Conservation (phyloP, 2,329 filamentous ascomycete genomes). For the Cladosporium sp. region DNA sequence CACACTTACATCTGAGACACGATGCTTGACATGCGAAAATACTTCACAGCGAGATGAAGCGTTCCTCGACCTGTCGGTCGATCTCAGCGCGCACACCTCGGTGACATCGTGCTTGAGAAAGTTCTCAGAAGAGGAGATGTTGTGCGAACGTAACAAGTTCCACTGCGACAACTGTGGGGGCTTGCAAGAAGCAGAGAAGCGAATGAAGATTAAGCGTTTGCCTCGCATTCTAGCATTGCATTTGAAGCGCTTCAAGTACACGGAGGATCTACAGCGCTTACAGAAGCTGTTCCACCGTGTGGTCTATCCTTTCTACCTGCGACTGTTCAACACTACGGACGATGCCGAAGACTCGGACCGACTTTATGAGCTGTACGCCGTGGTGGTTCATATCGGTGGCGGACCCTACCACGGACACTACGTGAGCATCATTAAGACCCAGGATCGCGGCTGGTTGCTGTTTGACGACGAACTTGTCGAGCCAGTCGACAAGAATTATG, state of each 20-base stretch:
- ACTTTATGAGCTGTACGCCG: constrained; percentile 93
- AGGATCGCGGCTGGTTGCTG: constrained; percentile 90
- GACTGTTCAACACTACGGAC: constrained; percentile 96
- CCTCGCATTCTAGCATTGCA: constrained; percentile 90
- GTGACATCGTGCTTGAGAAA: constrained; percentile 94
- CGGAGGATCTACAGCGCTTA: constrained; percentile 86
- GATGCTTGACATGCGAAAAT: constrained; percentile 94
- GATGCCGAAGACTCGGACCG: constrained; percentile 91
- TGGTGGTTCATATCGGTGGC: constrained; percentile 94
- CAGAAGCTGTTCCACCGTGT: constrained; percentile 97
- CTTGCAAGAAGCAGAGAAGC: constrained; percentile 94
- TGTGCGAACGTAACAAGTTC: constrained; percentile 98
- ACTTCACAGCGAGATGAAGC: constrained; percentile 93
- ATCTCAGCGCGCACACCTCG: constrained; percentile 91
- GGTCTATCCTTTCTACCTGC: constrained; percentile 93
- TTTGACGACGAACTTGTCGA: constrained; percentile 99
- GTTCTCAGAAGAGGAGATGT: constrained; percentile 97
- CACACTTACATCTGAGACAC: constrained; percentile 89
- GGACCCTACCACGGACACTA: constrained; percentile 98
- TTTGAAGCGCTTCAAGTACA: constrained; percentile 97
- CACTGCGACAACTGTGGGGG: constrained; percentile 97
- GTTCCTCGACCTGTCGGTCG: constrained; percentile 93
- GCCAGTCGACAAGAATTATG: constrained; percentile 93
- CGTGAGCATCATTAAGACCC: constrained; percentile 95
- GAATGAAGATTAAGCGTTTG: constrained; percentile 97